Evolutionary conservation across 2,329 filamentous ascomycete species (phyloP).

Genomic region (Colletotrichum chrysophilum): DNA sequence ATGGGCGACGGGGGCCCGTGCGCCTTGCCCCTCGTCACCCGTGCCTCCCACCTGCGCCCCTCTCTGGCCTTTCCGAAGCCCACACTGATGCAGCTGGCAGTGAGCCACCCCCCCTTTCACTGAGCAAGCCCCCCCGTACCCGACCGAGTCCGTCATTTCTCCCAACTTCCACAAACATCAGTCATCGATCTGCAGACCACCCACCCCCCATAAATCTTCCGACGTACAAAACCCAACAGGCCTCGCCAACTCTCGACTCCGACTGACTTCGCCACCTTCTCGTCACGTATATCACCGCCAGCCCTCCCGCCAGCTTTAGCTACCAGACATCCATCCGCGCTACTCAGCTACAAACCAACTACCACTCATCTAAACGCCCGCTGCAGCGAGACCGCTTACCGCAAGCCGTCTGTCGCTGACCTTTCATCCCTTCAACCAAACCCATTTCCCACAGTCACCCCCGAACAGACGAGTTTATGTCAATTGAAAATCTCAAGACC

Average conservation of each 20-base stretch:
- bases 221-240: slow-evolving; percentile 19
- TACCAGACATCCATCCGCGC: not conserved
- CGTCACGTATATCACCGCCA: slow-evolving; percentile 7
- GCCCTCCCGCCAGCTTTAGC: not conserved
- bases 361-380: not conserved
- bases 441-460: slow-evolving; percentile 61
- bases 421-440: slow-evolving; percentile 43
- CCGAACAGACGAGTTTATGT: slow-evolving; percentile 89
- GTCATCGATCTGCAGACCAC: slow-evolving; percentile 16
- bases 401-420: slow-evolving; percentile 58
- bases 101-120: not conserved
- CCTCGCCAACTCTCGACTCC: not conserved
- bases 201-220: slow-evolving; percentile 21
- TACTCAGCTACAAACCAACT: not conserved
- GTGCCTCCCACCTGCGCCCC: not conserved
- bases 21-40: not conserved
- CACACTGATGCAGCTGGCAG: not conserved
- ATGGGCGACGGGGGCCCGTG: not conserved
- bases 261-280: slow-evolving; percentile 22
- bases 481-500: slow-evolving; percentile 98
- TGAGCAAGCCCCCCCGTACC: not conserved
- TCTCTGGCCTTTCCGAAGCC: not conserved
- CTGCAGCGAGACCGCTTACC: slow-evolving; percentile 50
- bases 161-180: slow-evolving; percentile 16
- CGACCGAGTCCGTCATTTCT: slow-evolving; percentile 20